phyloP scores from a whole-genome alignment of 148 eudicot genomes.

The Chenopodium berlandieri region DNA sequence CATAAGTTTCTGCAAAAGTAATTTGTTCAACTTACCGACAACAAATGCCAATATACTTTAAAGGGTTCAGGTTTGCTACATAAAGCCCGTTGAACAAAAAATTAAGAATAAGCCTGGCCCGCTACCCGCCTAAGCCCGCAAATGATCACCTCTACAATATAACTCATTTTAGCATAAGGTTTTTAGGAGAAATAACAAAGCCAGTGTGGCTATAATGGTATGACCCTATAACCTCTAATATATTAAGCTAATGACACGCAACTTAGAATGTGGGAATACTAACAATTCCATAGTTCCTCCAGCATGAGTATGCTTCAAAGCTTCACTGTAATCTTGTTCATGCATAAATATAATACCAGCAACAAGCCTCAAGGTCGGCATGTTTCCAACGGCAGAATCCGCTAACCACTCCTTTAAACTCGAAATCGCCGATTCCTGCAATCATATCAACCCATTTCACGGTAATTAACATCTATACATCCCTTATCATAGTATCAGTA shows the following conservation, averaged over 20 bases:
- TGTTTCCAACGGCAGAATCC: slow-evolving; percentile 78
- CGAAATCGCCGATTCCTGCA: slow-evolving; percentile 60
- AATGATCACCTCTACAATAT: too few species aligned
- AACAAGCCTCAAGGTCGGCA: slow-evolving; percentile 66
- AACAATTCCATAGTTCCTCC: slow-evolving; percentile 95
- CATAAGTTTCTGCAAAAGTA: background rate
- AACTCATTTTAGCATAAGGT: too few species aligned
- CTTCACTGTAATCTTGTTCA: slow-evolving; percentile 85
- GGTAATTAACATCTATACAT: background rate
- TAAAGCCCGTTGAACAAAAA: too few species aligned
- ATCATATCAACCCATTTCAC: slow-evolving; percentile 7
- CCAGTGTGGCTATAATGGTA: background rate
- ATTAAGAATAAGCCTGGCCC: too few species aligned
- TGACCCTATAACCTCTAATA: background rate
- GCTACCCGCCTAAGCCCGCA: too few species aligned
- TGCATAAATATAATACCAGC: slow-evolving; percentile 83
- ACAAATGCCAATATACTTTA: too few species aligned
- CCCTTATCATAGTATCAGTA: background rate
- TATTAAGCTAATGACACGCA: too few species aligned
- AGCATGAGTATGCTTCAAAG: slow-evolving; percentile 77
- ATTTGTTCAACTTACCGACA: background rate
- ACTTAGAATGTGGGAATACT: slow-evolving; percentile 26
- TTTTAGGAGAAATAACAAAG: background rate
- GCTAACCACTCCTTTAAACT: slow-evolving; percentile 83
- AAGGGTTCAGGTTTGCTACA: too few species aligned